Conservation (phyloP, 768 basidiomycete genomes). For the Imleria badia region DNA sequence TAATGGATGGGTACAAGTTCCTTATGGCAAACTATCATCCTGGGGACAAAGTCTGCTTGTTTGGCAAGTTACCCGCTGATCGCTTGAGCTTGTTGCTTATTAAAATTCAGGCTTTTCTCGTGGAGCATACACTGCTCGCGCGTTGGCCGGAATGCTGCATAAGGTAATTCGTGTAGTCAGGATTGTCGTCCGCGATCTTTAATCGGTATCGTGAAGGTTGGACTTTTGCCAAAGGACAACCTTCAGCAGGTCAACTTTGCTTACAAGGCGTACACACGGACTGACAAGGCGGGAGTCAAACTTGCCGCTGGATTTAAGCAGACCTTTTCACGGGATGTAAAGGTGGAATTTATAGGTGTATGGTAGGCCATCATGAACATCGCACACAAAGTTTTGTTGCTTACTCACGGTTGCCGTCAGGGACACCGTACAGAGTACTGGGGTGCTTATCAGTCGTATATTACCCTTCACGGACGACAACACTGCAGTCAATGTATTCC, state of each 20-base stretch:
- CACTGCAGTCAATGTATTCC: conserved; percentile 62
- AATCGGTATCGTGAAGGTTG: conserved; percentile 46
- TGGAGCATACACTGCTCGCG: conserved; percentile 64
- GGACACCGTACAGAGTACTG: conserved; percentile 83
- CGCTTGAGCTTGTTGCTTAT: conserved; percentile 12
- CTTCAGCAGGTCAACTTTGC: conserved; percentile 70
- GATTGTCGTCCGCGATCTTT: background rate
- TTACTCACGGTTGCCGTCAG: conserved; percentile 30
- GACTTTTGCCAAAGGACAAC: conserved; percentile 68
- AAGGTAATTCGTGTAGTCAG: conserved; percentile 44
- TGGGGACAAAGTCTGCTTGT: conserved; percentile 75
- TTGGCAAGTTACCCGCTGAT: conserved; percentile 43
- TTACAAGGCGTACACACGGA: conserved; percentile 65
- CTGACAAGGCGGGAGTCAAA: conserved; percentile 41
- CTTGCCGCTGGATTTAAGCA: conserved; percentile 68
- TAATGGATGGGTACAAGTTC: conserved; percentile 73
- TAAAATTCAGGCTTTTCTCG: conserved; percentile 66
- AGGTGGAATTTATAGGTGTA: conserved; percentile 77
- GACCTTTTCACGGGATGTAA: conserved; percentile 66
- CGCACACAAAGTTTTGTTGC: background rate
- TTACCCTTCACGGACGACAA: conserved; percentile 71
- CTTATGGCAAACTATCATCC: conserved; percentile 75
- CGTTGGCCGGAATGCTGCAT: conserved; percentile 71
- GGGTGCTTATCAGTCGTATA: conserved; percentile 53
- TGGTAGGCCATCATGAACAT: conserved; percentile 46